A percentile compares a stretch with the other conserved stretches of the same genome.
These are phyloP conservation scores for Ustilago nuda DNA, from an alignment of 1,284 basidiomycete species.

Conservation along the genomic window DNA sequence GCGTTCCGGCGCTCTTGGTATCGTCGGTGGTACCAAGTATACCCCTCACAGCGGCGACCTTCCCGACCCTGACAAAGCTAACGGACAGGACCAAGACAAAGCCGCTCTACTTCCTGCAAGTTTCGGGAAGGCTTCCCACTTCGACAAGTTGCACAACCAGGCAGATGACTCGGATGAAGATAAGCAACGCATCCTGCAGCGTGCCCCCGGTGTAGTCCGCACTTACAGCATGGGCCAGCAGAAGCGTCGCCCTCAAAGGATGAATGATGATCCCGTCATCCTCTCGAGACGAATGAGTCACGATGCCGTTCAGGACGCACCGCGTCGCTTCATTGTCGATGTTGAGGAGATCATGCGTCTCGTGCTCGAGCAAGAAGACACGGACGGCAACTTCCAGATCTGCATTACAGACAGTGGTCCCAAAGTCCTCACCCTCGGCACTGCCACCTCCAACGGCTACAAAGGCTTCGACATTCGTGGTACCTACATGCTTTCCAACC, in stretches of 20 bases:
- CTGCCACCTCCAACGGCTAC: slow-evolving; percentile 96
- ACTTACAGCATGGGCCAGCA: slow-evolving; percentile 67
- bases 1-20: slow-evolving; percentile 17
- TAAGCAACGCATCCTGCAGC: slow-evolving; percentile 41
- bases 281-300: slow-evolving; percentile 66
- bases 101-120: slow-evolving; percentile 35
- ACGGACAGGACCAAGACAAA: slow-evolving; percentile 50
- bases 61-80: slow-evolving; percentile 29
- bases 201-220: slow-evolving; percentile 55
- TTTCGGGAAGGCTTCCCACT: slow-evolving; percentile 25
- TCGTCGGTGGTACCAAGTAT: slow-evolving; percentile 31
- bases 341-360: slow-evolving; percentile 99
- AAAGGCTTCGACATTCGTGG: slow-evolving; percentile 80
- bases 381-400: slow-evolving; percentile 94
- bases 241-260: slow-evolving; percentile 58
- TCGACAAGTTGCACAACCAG: slow-evolving; percentile 13
- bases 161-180: slow-evolving; percentile 22
- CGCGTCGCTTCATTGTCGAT: slow-evolving; percentile 84
- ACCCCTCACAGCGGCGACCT: slow-evolving; percentile 37
- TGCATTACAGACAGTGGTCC: slow-evolving; percentile 96
- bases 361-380: slow-evolving; percentile 96
- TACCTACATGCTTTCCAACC: slow-evolving; percentile 91
- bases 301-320: slow-evolving; percentile 70
- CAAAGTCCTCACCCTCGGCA: slow-evolving; percentile 94
- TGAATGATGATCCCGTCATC: slow-evolving; percentile 66